These are phyloP conservation scores for Metarhizium robertsii DNA, from an alignment of 2,329 filamentous ascomycete genomes.

Conservation along the genomic window DNA sequence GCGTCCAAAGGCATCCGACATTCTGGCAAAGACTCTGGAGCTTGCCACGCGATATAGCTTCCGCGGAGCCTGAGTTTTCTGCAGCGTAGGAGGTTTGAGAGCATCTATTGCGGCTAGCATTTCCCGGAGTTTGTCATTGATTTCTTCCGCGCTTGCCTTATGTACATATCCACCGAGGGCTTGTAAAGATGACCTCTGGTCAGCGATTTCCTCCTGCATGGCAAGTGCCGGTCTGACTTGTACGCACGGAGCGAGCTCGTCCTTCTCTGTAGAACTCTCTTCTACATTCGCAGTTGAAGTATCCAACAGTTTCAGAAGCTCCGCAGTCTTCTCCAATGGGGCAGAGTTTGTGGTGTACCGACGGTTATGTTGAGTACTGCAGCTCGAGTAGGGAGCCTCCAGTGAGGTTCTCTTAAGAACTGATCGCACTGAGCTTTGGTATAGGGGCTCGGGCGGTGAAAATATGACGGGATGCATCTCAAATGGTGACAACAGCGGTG, in stretches of 20 bases:
- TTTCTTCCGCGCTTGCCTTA: conserved; percentile 12
- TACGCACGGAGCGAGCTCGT: background rate
- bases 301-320: conserved; percentile 3
- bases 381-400: background rate
- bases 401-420: conserved; percentile 3
- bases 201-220: background rate
- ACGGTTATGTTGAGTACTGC: background rate
- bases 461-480: conserved; percentile 7
- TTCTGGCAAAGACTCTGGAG: conserved; percentile 22
- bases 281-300: background rate
- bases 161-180: background rate
- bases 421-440: background rate
- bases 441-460: background rate
- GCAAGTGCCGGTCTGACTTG: background rate
- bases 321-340: conserved; percentile 1
- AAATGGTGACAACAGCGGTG: conserved; percentile 3
- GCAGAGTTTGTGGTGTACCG: conserved; percentile 6
- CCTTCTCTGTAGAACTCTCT: background rate
- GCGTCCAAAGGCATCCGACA: conserved; percentile 24
- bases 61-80: conserved; percentile 8
- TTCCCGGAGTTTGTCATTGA: conserved; percentile 23
- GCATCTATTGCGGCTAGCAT: conserved; percentile 28
- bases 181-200: background rate
- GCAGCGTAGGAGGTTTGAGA: conserved; percentile 20
- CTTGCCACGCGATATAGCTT: conserved; percentile 20